Percentiles rank a stretch among this genome's conserved stretches.
phyloP scores from a whole-genome alignment of 2,329 filamentous ascomycete species.

The Pyrenophora seminiperda region DNA sequence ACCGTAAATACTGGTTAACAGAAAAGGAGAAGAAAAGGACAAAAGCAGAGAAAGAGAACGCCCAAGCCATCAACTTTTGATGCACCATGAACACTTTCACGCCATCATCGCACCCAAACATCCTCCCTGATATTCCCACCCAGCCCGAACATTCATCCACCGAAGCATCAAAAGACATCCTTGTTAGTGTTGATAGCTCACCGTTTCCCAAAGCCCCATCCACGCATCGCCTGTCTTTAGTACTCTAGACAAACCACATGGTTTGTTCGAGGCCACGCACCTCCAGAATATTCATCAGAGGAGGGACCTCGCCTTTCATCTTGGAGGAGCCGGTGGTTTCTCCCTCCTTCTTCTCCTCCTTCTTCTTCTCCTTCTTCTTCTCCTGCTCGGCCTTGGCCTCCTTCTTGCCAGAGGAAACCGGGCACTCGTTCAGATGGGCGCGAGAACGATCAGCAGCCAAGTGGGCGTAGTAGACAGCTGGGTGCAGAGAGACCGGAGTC shows the following conservation, averaged over 20 bases:
- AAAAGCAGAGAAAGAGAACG: neutral
- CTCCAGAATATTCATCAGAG: slow-evolving; percentile 51
- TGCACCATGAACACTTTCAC: slow-evolving; percentile 1
- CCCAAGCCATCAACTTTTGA: slow-evolving; percentile 7
- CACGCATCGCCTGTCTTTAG: neutral
- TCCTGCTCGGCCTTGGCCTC: slow-evolving; percentile 37
- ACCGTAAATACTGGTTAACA: slow-evolving; percentile 1
- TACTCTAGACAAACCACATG: slow-evolving; percentile 58
- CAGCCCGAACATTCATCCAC: neutral
- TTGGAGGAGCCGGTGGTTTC: slow-evolving; percentile 40
- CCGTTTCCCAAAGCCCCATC: neutral
- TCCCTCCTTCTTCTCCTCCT: too few relatives aligned
- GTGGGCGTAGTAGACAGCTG: slow-evolving; percentile 95
- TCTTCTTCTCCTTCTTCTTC: too few relatives aligned
- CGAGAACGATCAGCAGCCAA: slow-evolving; percentile 80
- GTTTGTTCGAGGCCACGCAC: slow-evolving; percentile 47
- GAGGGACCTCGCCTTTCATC: slow-evolving; percentile 43
- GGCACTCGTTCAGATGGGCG: slow-evolving; percentile 66
- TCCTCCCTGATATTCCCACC: neutral
- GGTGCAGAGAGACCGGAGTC: slow-evolving; percentile 85
- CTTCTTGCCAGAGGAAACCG: slow-evolving; percentile 48
- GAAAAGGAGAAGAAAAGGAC: neutral
- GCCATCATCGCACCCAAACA: slow-evolving; percentile 4
- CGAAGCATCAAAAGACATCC: neutral
- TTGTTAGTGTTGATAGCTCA: neutral